phyloP scores from a whole-genome alignment of 345 rosid genomes.

The Luvunga scandens region DNA sequence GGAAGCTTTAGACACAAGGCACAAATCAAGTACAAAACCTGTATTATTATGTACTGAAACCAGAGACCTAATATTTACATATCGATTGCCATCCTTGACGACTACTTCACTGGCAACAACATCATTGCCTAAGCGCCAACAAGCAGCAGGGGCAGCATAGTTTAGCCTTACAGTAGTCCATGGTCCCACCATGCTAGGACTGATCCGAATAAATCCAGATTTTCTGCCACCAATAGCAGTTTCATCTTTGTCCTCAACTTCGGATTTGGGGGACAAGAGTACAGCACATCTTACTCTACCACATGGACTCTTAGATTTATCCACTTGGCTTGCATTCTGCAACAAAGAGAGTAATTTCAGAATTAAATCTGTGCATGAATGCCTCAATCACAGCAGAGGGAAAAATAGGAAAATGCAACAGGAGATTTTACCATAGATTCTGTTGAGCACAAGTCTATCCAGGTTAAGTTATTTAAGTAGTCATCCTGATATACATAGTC shows the following conservation, averaged over 20 bases:
- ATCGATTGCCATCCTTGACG: conserved; percentile 75
- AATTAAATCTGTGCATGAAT: neutral
- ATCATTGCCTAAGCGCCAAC: conserved; percentile 91
- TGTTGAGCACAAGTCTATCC: conserved; percentile 64
- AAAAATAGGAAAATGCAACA: neutral
- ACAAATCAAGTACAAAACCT: conserved; percentile 60
- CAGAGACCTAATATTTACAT: conserved; percentile 82
- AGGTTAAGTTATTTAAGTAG: conserved; percentile 49
- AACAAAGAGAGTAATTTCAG: conserved; percentile 18
- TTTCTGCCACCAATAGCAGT: conserved; percentile 33
- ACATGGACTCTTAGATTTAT: conserved; percentile 28
- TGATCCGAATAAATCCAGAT: conserved; percentile 87
- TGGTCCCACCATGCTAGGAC: conserved; percentile 89
- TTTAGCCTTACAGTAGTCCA: conserved; percentile 95
- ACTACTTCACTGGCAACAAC: conserved; percentile 94
- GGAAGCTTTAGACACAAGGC: conserved; percentile 56
- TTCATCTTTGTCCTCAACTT: conserved; percentile 42
- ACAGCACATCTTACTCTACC: conserved; percentile 78
- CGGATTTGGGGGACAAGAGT: conserved; percentile 53
- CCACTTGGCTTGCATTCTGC: conserved; percentile 46
- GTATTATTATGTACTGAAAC: conserved; percentile 73
- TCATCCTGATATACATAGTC: conserved; percentile 41
- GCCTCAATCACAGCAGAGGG: neutral
- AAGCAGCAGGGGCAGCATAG: conserved; percentile 97
- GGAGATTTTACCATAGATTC: conserved; percentile 43